Percentiles rank a stretch among this genome's conserved stretches.
Evolutionary conservation across 2,329 filamentous ascomycete genomes (phyloP).

Genomic region (Elsinoe arachidis): DNA sequence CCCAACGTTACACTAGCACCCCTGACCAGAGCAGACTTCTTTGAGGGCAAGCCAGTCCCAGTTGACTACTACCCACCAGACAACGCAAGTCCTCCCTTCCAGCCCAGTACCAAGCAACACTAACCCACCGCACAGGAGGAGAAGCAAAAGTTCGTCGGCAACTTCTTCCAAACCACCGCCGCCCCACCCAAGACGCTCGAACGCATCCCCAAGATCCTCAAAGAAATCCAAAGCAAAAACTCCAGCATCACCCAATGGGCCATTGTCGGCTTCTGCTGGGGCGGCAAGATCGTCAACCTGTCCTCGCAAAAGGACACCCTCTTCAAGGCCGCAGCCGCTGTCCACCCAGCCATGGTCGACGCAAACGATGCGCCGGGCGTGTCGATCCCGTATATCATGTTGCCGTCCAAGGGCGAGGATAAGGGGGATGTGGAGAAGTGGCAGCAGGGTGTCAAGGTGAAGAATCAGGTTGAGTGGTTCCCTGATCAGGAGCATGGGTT

Average conservation of each 20-base stretch:
- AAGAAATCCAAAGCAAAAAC: slow-evolving; percentile 44
- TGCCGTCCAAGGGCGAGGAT: slow-evolving; percentile 50
- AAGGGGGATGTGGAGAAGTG: slow-evolving; percentile 44
- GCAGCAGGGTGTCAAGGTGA: slow-evolving; percentile 40
- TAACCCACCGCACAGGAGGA: slow-evolving; percentile 34
- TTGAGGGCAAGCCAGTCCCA: slow-evolving; percentile 63
- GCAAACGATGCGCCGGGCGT: slow-evolving; percentile 48
- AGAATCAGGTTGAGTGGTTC: slow-evolving; percentile 41
- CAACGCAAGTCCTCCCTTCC: slow-evolving; percentile 27
- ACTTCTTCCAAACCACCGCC: slow-evolving; percentile 50
- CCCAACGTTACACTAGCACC: not conserved
- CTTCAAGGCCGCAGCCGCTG: slow-evolving; percentile 50
- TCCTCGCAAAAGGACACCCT: slow-evolving; percentile 41
- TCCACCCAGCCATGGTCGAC: slow-evolving; percentile 54
- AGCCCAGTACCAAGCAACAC: too few species aligned
- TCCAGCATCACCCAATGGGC: slow-evolving; percentile 46
- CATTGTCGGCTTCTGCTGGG: slow-evolving; percentile 50
- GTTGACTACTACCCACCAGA: slow-evolving; percentile 51
- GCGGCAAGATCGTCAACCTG: slow-evolving; percentile 46
- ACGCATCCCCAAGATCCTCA: slow-evolving; percentile 47
- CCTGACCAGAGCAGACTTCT: slow-evolving; percentile 54
- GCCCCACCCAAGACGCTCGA: slow-evolving; percentile 50
- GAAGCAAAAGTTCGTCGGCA: slow-evolving; percentile 50
- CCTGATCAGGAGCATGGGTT: slow-evolving; percentile 39
- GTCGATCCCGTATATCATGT: slow-evolving; percentile 48